Evolutionary conservation across 192 early-diverging fungal species (phyloP).

Genomic region (Coemansia sp.): DNA sequence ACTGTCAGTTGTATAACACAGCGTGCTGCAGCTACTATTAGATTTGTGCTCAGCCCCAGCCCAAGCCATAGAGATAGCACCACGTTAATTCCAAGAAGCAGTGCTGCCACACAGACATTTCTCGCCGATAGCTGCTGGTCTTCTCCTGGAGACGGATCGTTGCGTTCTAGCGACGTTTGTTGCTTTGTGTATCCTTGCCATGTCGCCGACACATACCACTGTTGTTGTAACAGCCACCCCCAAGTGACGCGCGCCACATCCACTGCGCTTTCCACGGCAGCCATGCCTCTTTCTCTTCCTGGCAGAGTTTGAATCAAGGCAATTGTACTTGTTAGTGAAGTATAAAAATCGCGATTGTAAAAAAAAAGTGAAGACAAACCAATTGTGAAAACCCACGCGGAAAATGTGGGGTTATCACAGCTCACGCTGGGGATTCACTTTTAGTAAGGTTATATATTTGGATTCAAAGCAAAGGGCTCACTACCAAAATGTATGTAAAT

Average conservation of each 20-base stretch:
- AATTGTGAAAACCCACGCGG: too few relatives aligned
- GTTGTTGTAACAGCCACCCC: slow-evolving; percentile 13
- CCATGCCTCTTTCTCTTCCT: background rate
- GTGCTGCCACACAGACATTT: slow-evolving; percentile 67
- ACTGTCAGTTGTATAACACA: slow-evolving; percentile 78
- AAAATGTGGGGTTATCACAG: too few relatives aligned
- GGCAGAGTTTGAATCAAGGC: too few relatives aligned
- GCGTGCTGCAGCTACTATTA: slow-evolving; percentile 69
- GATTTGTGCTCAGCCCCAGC: slow-evolving; percentile 61
- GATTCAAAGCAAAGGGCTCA: too few relatives aligned
- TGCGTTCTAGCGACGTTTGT: background rate
- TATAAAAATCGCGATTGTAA: too few relatives aligned
- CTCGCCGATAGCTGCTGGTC: slow-evolving; percentile 16
- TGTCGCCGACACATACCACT: slow-evolving; percentile 19
- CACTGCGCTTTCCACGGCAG: slow-evolving; percentile 3
- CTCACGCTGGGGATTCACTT: too few relatives aligned
- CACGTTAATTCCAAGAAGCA: slow-evolving; percentile 61
- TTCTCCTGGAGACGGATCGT: background rate
- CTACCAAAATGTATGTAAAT: too few relatives aligned
- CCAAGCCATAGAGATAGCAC: slow-evolving; percentile 61
- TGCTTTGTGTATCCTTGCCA: background rate
- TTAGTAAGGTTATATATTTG: too few relatives aligned
- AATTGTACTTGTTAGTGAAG: too few relatives aligned
- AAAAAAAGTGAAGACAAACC: too few relatives aligned
- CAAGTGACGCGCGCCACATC: background rate